A percentile compares a stretch with the other conserved stretches of the same genome.
These are phyloP conservation scores for Dendrocalamus latiflorus DNA, from an alignment of 202 grass and related monocot genomes.

Conservation along the genomic window DNA sequence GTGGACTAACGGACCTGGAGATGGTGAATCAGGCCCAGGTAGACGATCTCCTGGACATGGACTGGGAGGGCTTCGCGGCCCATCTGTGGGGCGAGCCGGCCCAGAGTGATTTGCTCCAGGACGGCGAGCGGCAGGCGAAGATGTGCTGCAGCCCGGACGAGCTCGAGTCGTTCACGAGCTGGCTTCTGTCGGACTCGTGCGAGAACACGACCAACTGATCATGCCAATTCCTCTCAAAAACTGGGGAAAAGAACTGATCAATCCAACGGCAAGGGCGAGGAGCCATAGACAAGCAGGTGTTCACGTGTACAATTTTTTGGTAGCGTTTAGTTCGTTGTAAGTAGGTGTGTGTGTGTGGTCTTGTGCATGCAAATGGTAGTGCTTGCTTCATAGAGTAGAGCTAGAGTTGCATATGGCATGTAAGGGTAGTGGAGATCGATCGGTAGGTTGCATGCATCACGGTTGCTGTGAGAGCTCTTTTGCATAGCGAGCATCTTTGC, in stretches of 20 bases:
- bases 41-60: constrained; percentile 63
- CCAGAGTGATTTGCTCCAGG: not conserved
- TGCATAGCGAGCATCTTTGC: not conserved
- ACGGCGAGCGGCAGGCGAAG: not conserved
- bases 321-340: not conserved
- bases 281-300: not conserved
- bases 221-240: not conserved
- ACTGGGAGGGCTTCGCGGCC: constrained; percentile 49
- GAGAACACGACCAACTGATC: not conserved
- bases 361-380: not conserved
- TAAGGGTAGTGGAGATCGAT: not conserved
- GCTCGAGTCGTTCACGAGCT: constrained; percentile 53
- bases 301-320: constrained; percentile 23
- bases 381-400: not conserved
- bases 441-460: not conserved
- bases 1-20: not conserved
- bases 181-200: constrained; percentile 56
- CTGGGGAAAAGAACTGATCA: not conserved
- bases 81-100: constrained; percentile 37
- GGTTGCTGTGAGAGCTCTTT: not conserved
- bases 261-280: not conserved
- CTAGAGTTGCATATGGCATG: not conserved
- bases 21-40: constrained; percentile 5
- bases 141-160: constrained; percentile 10
- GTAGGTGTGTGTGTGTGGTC: not conserved